phyloP scores from a whole-genome alignment of 768 basidiomycete genomes.

The Daedalea quercina region DNA sequence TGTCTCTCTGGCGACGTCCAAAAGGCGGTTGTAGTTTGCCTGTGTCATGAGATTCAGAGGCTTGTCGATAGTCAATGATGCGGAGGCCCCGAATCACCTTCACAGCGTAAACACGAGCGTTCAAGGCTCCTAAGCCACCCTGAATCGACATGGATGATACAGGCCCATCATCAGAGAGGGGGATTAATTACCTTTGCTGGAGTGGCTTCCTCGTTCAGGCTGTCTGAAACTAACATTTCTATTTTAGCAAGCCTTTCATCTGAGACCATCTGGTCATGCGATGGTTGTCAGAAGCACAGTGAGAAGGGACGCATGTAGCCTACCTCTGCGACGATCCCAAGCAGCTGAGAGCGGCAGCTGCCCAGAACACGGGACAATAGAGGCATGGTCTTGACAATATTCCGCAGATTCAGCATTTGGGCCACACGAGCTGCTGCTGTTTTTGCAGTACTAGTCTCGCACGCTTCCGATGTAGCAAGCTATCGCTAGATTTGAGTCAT shows the following conservation, averaged over 20 bases:
- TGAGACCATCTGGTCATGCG: slow-evolving; percentile 50
- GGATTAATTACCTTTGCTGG: slow-evolving; percentile 46
- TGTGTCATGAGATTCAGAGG: slow-evolving; percentile 17
- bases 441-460: slow-evolving; percentile 47
- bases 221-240: slow-evolving; percentile 46
- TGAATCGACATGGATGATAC: slow-evolving; percentile 20
- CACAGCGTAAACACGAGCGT: slow-evolving; percentile 85
- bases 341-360: slow-evolving; percentile 50
- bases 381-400: slow-evolving; percentile 61
- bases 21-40: slow-evolving; percentile 74
- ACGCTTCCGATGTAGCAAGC: slow-evolving; percentile 62
- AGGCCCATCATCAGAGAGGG: neutral
- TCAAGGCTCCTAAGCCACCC: slow-evolving; percentile 70
- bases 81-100: slow-evolving; percentile 34
- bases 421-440: slow-evolving; percentile 61
- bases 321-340: slow-evolving; percentile 60
- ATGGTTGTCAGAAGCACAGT: neutral
- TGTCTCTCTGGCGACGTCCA: slow-evolving; percentile 93
- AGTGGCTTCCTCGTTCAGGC: slow-evolving; percentile 67
- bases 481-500: slow-evolving; percentile 20
- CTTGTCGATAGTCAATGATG: neutral
- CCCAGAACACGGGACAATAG: slow-evolving; percentile 54
- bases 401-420: slow-evolving; percentile 77
- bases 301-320: neutral
- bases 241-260: slow-evolving; percentile 68